Base-by-base conservation (phyloP, 2,329 filamentous ascomycete genomes). In the Xylaria hypoxylon region DNA sequence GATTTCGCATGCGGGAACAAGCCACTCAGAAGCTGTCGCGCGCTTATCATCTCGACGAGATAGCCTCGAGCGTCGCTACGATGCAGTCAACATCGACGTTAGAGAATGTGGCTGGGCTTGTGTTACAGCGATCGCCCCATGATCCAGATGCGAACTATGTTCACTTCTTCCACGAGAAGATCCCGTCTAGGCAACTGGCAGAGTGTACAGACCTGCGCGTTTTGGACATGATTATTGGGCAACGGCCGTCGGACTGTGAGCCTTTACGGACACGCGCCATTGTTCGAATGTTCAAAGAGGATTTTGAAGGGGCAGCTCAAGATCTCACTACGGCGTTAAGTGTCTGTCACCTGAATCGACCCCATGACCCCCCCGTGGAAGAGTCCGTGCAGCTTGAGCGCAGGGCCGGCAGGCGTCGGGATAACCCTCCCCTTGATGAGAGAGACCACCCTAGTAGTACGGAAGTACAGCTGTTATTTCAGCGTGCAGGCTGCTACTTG, bases 161-260 rank as follows among this genome's bases (percentile, higher is more conserved):
- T n/a, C 91, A 96, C 76, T 96, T 95, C 80, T 96, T 96, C 78
- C 92, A 95, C 79, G 92, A 96, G 79, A 96, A 95, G 85, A 94
- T 96, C 28, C 91, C 92, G 1, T 91, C 89, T 45, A 83, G 90
- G 47, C 89, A 91, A 76, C 82, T 96, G 76, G 90, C 89, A 40
- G 87, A 92, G 73, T 89, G 86, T 72, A 94, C 92, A 8, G 90
- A 87, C 68, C 79, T 94, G 63, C 81, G 86, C 59, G 84, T 89
- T 3, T 78, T 96, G 70, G 83, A 89, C 75, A 86, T 92, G 42
- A 87, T 95, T 62, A 89, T 94, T 65, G 80, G 82, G 13, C 85
- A 88, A 45, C 80, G 86, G 22, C 88, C 91, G 1, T 84, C 82
- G 50, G 89, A 93, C 53, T 86, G 84, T 1, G 88, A 92, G 68